Conservation (phyloP, 352 stramenopile species). For the Globisporangium barbulae region DNA sequence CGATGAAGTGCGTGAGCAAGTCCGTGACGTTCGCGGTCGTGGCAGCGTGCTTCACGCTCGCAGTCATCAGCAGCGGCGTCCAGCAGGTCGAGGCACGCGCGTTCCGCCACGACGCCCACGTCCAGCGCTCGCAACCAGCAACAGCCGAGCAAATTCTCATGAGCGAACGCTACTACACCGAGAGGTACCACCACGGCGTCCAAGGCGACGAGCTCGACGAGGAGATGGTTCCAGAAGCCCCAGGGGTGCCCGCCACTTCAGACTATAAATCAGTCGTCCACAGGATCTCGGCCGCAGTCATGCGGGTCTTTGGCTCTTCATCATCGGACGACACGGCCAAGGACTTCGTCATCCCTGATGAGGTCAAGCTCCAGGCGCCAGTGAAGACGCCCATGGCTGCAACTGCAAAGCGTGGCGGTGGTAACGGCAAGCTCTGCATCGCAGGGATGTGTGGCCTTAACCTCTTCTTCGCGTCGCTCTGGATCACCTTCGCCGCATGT, state of each 20-base stretch:
- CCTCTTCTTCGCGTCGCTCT: constrained; percentile 38
- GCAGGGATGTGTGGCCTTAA: constrained; percentile 31
- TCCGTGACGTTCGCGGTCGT: not conserved
- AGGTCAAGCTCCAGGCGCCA: not conserved
- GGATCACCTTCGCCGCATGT: constrained; percentile 33
- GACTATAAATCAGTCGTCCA: not conserved
- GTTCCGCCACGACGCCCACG: not conserved
- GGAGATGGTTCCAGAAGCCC: not conserved
- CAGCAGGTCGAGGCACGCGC: not conserved
- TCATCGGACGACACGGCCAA: not conserved
- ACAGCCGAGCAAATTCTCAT: not conserved
- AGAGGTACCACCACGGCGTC: constrained; percentile 4
- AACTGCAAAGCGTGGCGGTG: not conserved
- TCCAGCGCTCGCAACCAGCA: not conserved
- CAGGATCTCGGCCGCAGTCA: not conserved
- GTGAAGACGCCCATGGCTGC: not conserved
- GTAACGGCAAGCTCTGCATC: constrained; percentile 22
- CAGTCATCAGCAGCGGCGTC: not conserved
- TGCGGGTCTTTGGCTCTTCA: not conserved
- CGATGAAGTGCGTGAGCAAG: constrained; percentile 3
- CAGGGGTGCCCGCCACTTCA: not conserved
- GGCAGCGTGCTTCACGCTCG: not conserved
- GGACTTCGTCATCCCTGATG: not conserved
- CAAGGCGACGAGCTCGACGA: not conserved
- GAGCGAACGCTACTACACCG: constrained; percentile 6